These are phyloP conservation scores for Ceraceosorus bombacis DNA, from an alignment of 1,284 basidiomycete genomes.

Conservation along the genomic window DNA sequence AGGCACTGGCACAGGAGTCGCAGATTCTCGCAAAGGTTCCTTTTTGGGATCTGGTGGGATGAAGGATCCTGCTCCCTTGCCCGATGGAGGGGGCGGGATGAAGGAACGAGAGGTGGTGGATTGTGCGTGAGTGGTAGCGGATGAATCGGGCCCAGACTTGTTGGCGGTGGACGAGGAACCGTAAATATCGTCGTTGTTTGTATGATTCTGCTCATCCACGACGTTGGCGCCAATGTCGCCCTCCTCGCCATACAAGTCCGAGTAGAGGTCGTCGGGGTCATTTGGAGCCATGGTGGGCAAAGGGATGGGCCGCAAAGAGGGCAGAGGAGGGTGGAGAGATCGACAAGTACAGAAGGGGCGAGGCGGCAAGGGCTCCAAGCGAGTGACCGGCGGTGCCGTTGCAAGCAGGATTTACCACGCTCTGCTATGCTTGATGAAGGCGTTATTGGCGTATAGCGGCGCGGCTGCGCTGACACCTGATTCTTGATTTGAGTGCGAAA, in stretches of 20 bases:
- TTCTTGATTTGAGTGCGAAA: no score
- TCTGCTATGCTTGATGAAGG: no score
- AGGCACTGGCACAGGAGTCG: not conserved
- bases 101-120: slow-evolving; percentile 3
- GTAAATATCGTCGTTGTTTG: slow-evolving; percentile 4
- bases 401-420: no score
- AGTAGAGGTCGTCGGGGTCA: slow-evolving; percentile 38
- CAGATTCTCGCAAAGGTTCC: not conserved
- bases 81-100: slow-evolving; percentile 7
- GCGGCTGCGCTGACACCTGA: no score
- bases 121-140: not conserved
- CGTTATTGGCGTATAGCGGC: no score
- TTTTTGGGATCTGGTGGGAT: not conserved
- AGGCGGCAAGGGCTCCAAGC: no score
- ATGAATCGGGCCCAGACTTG: not conserved
- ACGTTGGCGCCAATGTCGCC: slow-evolving; percentile 13
- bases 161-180: slow-evolving; percentile 5
- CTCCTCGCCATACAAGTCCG: slow-evolving; percentile 32
- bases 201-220: not conserved
- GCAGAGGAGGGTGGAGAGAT: no score
- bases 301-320: no score
- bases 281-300: slow-evolving; percentile 21
- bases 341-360: no score
- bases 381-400: no score
- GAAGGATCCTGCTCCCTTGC: slow-evolving; percentile 1